These are phyloP conservation scores for Vickermania ingenoplastis DNA, from an alignment of 208 protist genomes.

Conservation along the genomic window DNA sequence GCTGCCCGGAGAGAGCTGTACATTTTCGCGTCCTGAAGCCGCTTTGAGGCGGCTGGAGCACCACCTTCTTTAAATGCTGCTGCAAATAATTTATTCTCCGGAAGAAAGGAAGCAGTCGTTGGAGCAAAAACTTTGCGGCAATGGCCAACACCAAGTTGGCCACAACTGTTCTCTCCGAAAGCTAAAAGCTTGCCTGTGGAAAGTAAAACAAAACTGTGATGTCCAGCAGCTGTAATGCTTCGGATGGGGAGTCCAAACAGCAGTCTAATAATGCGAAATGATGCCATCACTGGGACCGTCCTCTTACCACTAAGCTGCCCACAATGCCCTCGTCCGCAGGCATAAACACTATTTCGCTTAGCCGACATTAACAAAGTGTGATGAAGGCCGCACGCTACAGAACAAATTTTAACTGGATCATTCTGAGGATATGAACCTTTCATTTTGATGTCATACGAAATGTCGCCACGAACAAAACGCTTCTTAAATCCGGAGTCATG, in stretches of 20 bases:
- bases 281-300: constrained; percentile 34
- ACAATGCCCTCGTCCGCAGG: constrained; percentile 49
- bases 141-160: constrained; percentile 68
- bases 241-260: constrained; percentile 64
- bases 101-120: constrained; percentile 21
- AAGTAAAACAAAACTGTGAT: constrained; percentile 75
- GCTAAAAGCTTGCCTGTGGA: constrained; percentile 60
- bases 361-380: constrained; percentile 65
- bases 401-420: constrained; percentile 18
- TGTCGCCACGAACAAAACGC: background rate
- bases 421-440: constrained; percentile 6
- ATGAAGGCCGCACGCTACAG: constrained; percentile 52
- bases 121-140: constrained; percentile 28
- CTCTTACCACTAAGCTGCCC: constrained; percentile 57
- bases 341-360: constrained; percentile 50
- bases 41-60: background rate
- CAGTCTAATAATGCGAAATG: constrained; percentile 56
- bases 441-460: background rate
- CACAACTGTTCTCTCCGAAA: constrained; percentile 73
- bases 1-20: constrained; percentile 42
- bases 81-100: background rate
- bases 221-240: constrained; percentile 41
- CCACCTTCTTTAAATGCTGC: constrained; percentile 1
- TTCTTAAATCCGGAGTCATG: background rate
- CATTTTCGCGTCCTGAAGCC: constrained; percentile 38